Percentiles rank a stretch among this genome's conserved stretches.
phyloP scores from a whole-genome alignment of 2,329 filamentous ascomycete genomes.

The Curvularia eragrostidis region DNA sequence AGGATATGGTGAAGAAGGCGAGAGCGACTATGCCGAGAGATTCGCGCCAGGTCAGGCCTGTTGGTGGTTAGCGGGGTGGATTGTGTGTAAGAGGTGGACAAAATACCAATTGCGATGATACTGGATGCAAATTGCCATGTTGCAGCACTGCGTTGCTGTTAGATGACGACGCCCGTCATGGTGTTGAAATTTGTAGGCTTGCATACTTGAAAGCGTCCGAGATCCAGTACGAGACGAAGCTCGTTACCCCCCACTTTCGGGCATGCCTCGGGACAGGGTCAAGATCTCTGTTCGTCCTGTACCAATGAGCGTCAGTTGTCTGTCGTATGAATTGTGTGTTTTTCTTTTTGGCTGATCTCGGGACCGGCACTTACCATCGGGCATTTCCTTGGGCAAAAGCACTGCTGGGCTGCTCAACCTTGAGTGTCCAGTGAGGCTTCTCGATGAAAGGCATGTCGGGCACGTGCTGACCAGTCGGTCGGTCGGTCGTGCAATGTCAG shows the following conservation, averaged over 20 bases:
- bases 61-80: neutral
- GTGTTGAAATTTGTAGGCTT: neutral
- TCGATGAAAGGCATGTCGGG: conserved; percentile 44
- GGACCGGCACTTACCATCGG: conserved; percentile 38
- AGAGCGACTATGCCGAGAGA: conserved; percentile 61
- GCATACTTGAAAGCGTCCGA: conserved; percentile 59
- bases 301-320: neutral
- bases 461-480: neutral
- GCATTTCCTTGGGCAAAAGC: conserved; percentile 54
- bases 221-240: conserved; percentile 60
- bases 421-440: conserved; percentile 48
- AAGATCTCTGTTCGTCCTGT: conserved; percentile 57
- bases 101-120: conserved; percentile 48
- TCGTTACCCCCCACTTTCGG: conserved; percentile 56
- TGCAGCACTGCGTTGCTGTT: conserved; percentile 46
- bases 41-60: conserved; percentile 63
- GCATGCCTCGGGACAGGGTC: conserved; percentile 55
- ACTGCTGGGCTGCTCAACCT: conserved; percentile 55
- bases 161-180: neutral
- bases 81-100: neutral
- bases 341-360: neutral
- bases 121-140: conserved; percentile 60
- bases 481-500: neutral
- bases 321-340: neutral
- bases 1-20: conserved; percentile 60